Percentiles rank a stretch among this genome's conserved stretches.
Evolutionary conservation across 2,329 filamentous ascomycete species (phyloP).

Genomic region (Teratosphaeria epicoccoides): DNA sequence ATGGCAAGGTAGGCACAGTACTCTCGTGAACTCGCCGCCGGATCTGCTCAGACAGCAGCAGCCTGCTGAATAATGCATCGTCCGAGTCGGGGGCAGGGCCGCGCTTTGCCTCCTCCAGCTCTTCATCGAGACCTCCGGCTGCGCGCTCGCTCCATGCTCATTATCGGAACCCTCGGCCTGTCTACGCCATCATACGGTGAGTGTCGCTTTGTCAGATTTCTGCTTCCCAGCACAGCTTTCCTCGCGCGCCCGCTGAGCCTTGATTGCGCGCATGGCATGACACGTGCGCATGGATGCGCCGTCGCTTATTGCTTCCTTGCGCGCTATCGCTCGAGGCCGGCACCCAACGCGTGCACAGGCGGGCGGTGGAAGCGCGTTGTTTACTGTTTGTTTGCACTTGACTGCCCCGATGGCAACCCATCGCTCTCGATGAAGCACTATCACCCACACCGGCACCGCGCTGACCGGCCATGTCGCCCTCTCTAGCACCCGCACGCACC

Average conservation of each 20-base stretch:
- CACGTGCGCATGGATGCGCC: background rate
- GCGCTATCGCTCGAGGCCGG: background rate
- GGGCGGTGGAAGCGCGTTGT: background rate
- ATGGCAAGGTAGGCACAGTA: background rate
- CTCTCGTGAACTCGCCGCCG: background rate
- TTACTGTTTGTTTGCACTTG: background rate
- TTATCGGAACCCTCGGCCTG: background rate
- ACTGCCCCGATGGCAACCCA: background rate
- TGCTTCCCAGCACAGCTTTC: background rate
- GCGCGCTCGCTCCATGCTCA: background rate
- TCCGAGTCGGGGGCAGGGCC: background rate
- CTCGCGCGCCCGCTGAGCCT: background rate
- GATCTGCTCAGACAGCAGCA: background rate
- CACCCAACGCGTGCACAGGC: background rate
- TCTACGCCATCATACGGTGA: background rate
- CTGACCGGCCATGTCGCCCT: conserved; percentile 2
- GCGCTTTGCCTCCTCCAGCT: background rate
- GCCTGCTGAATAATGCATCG: background rate
- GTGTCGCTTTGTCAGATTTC: background rate
- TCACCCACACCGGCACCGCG: background rate
- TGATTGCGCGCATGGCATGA: background rate
- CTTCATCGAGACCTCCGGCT: background rate
- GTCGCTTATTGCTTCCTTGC: background rate
- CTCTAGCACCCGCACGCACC: background rate
- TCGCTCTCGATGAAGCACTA: background rate